Evolutionary conservation across 2,329 filamentous ascomycete genomes (phyloP).

Genomic region (Aureobasidium lini): DNA sequence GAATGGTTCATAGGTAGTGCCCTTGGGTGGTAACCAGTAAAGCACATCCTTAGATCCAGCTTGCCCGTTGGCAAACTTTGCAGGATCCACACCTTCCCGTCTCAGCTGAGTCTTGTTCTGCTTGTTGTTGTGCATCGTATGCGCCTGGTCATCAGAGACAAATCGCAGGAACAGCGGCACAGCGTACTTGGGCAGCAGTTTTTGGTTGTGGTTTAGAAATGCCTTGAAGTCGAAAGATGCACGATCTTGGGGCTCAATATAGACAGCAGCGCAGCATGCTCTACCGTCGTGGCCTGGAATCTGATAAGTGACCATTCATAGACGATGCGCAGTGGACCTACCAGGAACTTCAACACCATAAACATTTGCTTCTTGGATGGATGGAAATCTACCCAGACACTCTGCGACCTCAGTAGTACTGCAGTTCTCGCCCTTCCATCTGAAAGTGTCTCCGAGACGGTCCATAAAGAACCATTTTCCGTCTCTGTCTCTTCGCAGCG

Average conservation of each 20-base stretch:
- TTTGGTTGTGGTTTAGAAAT: slow-evolving; percentile 51
- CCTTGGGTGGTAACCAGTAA: slow-evolving; percentile 42
- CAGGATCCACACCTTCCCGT: slow-evolving; percentile 57
- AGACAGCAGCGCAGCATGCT: slow-evolving; percentile 49
- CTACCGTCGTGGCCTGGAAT: slow-evolving; percentile 40
- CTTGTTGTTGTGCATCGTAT: slow-evolving; percentile 66
- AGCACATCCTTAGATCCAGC: slow-evolving; percentile 40
- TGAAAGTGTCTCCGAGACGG: slow-evolving; percentile 41
- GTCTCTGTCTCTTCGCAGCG: slow-evolving; percentile 35
- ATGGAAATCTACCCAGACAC: slow-evolving; percentile 37
- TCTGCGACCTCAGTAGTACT: slow-evolving; percentile 41
- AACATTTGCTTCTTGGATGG: slow-evolving; percentile 40
- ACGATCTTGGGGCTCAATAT: slow-evolving; percentile 44
- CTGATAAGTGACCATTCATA: not conserved
- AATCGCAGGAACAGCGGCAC: slow-evolving; percentile 67
- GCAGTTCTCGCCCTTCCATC: slow-evolving; percentile 46
- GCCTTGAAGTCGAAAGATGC: slow-evolving; percentile 50
- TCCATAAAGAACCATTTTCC: slow-evolving; percentile 45
- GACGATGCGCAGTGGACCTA: not conserved
- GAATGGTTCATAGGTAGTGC: slow-evolving; percentile 52
- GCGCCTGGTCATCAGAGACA: slow-evolving; percentile 40
- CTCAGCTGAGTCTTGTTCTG: slow-evolving; percentile 68
- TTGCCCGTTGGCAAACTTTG: slow-evolving; percentile 37
- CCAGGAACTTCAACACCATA: slow-evolving; percentile 42
- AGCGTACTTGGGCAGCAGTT: slow-evolving; percentile 62